Evolutionary conservation across 805 yeast genomes (phyloP).

Genomic region (Candida alai): DNA sequence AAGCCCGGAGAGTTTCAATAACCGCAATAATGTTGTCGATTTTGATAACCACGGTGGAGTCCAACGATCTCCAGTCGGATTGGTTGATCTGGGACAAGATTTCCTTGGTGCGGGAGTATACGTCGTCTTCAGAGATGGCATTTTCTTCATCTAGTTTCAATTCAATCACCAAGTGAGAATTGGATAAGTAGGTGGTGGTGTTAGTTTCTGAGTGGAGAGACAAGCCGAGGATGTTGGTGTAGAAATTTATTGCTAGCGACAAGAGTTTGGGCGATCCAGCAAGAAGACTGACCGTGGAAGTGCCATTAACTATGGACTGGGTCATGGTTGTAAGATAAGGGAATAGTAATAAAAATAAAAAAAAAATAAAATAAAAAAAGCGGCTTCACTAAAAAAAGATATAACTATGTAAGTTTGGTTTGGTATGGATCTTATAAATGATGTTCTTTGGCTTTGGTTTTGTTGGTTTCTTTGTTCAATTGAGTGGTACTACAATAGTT

Average conservation of each 20-base stretch:
- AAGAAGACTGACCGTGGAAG: conserved; percentile 47
- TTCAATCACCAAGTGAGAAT: conserved; percentile 19
- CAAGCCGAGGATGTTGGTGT: conserved; percentile 42
- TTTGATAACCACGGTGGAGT: conserved; percentile 44
- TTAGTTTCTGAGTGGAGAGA: conserved; percentile 18
- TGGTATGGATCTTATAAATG: too few species aligned
- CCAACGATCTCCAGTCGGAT: conserved; percentile 49
- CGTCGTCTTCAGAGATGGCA: conserved; percentile 16
- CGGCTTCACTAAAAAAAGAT: too few species aligned
- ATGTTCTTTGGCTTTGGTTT: too few species aligned
- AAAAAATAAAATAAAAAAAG: too few species aligned
- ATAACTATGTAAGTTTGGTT: too few species aligned
- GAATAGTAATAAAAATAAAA: too few species aligned
- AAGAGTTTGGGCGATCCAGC: conserved; percentile 48
- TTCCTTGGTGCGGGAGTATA: conserved; percentile 12
- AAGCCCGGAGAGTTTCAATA: conserved; percentile 27
- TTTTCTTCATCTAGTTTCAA: conserved; percentile 15
- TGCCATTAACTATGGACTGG: conserved; percentile 54
- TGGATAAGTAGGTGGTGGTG: conserved; percentile 17
- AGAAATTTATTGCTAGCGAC: conserved; percentile 51
- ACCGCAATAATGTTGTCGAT: conserved; percentile 38
- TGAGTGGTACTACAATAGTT: too few species aligned
- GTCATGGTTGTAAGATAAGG: too few species aligned
- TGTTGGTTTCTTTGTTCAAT: too few species aligned
- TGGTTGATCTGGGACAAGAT: conserved; percentile 16